phyloP scores from a whole-genome alignment of 805 yeast species.

The Yarrowia bubula region DNA sequence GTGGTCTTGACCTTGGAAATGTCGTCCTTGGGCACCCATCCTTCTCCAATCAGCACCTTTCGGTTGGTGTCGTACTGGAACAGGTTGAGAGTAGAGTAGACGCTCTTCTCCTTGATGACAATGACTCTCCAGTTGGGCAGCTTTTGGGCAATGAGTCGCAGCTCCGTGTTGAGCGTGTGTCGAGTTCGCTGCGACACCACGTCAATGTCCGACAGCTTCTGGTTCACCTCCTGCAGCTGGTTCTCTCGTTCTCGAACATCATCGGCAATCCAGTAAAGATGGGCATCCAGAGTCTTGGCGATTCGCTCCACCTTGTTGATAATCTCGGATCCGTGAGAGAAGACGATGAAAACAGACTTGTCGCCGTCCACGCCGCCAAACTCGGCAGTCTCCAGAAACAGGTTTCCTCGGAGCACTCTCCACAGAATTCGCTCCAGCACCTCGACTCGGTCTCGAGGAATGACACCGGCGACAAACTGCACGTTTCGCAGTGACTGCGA shows the following conservation, averaged over 20 bases:
- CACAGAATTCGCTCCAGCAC: constrained; percentile 80
- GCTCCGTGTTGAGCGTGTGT: constrained; percentile 70
- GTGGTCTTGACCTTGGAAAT: constrained; percentile 62
- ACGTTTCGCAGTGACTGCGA: constrained; percentile 37
- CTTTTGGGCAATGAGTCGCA: constrained; percentile 72
- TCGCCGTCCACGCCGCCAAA: constrained; percentile 70
- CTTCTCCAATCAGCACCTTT: constrained; percentile 87
- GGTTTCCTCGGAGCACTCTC: constrained; percentile 91
- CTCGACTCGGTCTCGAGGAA: constrained; percentile 65
- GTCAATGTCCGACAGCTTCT: constrained; percentile 53
- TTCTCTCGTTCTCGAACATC: constrained; percentile 43
- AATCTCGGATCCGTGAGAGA: constrained; percentile 84
- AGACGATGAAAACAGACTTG: constrained; percentile 82
- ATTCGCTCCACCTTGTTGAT: constrained; percentile 72
- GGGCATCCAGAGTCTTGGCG: constrained; percentile 87
- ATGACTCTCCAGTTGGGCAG: constrained; percentile 70
- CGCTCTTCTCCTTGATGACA: constrained; percentile 75
- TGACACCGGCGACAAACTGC: constrained; percentile 74
- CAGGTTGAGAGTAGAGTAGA: constrained; percentile 72
- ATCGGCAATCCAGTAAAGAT: constrained; percentile 61
- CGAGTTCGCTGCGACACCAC: constrained; percentile 64
- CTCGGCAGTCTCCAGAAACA: constrained; percentile 72
- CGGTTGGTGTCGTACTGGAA: constrained; percentile 81
- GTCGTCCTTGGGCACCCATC: constrained; percentile 90
- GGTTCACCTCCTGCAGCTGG: constrained; percentile 44